Percentiles rank a stretch among this genome's conserved stretches.
Conservation (phyloP, 2,329 filamentous ascomycete species). For the Fusarium lateritium region DNA sequence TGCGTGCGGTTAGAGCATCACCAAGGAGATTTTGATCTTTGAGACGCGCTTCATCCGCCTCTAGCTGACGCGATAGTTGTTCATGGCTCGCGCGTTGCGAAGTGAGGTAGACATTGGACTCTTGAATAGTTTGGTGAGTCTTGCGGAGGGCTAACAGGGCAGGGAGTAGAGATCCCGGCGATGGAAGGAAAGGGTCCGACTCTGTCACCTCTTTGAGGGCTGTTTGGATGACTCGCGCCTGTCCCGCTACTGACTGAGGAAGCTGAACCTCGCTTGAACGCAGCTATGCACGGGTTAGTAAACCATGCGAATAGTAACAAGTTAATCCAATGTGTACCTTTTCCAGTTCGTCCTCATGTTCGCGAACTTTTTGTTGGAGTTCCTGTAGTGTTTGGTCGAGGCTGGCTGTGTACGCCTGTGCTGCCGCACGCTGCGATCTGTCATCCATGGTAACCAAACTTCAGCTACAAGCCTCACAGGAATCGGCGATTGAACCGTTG, state of each 20-base stretch:
- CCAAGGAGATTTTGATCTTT: conserved; percentile 70
- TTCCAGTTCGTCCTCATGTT: conserved; percentile 66
- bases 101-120: conserved; percentile 73
- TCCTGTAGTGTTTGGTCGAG: conserved; percentile 78
- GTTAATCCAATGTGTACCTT: conserved; percentile 54
- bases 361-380: conserved; percentile 71
- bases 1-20: conserved; percentile 68
- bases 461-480: not conserved
- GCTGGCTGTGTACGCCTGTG: conserved; percentile 58
- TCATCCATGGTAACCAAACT: conserved; percentile 45
- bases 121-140: conserved; percentile 74
- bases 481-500: not conserved
- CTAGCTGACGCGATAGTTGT: conserved; percentile 62
- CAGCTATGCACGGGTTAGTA: conserved; percentile 45
- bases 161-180: conserved; percentile 76
- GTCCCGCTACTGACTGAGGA: conserved; percentile 50
- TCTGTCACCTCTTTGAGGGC: conserved; percentile 76
- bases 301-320: not conserved
- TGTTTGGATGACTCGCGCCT: conserved; percentile 66
- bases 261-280: conserved; percentile 45
- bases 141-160: conserved; percentile 79
- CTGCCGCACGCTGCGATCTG: conserved; percentile 44
- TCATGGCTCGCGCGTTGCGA: conserved; percentile 61
- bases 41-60: conserved; percentile 65
- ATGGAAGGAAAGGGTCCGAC: conserved; percentile 76